Conservation (phyloP, 1,284 basidiomycete species). For the Naganishia liquefaciens region DNA sequence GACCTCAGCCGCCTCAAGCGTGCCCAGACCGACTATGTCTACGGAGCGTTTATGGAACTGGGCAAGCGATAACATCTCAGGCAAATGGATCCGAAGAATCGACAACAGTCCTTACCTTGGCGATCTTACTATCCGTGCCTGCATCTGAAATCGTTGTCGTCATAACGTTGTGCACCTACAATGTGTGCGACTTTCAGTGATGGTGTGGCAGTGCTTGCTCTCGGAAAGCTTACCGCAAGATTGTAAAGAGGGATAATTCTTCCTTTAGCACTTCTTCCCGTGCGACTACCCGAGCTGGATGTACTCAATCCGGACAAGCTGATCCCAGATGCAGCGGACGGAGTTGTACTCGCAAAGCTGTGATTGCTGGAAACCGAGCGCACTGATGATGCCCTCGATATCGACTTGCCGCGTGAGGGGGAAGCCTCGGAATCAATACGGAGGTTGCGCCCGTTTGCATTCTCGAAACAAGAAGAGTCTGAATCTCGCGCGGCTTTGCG, state of each 20-base stretch:
- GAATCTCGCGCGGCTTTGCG: background rate
- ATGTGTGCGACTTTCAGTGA: conserved; percentile 16
- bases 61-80: background rate
- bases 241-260: conserved; percentile 21
- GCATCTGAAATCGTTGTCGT: conserved; percentile 68
- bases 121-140: conserved; percentile 91
- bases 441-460: conserved; percentile 2
- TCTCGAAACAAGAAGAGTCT: background rate
- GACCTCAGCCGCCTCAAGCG: conserved; percentile 80
- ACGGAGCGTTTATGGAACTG: conserved; percentile 75
- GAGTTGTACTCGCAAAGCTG: conserved; percentile 16
- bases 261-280: conserved; percentile 16
- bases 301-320: conserved; percentile 15
- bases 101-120: conserved; percentile 58
- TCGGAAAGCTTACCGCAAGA: conserved; percentile 1
- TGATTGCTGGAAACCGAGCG: conserved; percentile 14
- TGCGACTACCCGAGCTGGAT: conserved; percentile 16
- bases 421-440: background rate
- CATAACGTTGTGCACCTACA: conserved; percentile 73
- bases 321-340: conserved; percentile 8
- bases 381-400: conserved; percentile 8
- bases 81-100: background rate
- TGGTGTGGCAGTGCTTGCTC: background rate
- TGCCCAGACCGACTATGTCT: conserved; percentile 75
- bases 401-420: background rate